Evolutionary conservation across 2,329 filamentous ascomycete genomes (phyloP), one percentile per base, ranked within the genome.

Genomic region (Mariannaea elegans): DNA sequence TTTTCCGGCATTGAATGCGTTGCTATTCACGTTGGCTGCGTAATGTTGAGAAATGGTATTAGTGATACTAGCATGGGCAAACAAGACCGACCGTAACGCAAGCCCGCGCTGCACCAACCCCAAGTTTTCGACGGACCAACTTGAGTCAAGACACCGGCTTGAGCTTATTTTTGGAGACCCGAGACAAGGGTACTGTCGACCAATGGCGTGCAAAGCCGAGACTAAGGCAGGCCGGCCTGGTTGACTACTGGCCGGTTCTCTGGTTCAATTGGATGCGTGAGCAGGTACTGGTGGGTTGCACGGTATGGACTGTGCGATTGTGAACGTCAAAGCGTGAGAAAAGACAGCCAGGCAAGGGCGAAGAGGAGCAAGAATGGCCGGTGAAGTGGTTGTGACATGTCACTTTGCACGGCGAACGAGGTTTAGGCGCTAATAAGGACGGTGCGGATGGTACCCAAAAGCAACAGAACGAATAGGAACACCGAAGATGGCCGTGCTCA

Each of bases 231-330:
- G 14, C 14, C 9, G 32, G 14, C 7, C 5, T 13, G 32, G 14
- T 9, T n/a, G 32, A 16, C 36, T 19, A 5, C 6, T 18, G 16
- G 29, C 9, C 12, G 13, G 29, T 5, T 19, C 24, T n/a, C 21
- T 19, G 27, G 24, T 34, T 41, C 34, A 46, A 58, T 58, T 58
- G 55, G 55, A 41, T 48, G 48, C 41, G 24, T 42, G 42, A 10
- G n/a, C n/a, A 27, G 21, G 23, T 31, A 47, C 46, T 31, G 24
- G 47, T 32, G 32, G 47, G 47, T 57, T 47, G 21, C 47, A 57
- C 41, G 23, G 27, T 46, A 50, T 44, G 18, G 38, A 29, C 16
- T 36, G 12, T 12, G 48, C 32, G 9, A 39, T 24, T 38, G 19
- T 48, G 34, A n/a, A n/a, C n/a, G 29, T 56, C 46, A 46, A 19